Evolutionary conservation across 176 grass and related monocot species (phyloP).

Genomic region (maize (Zea mays)): Zm-B73-REFERENCE-NAM-5.0 NC_050102.1:16727501-16728000

Average conservation of each 20-base stretch:
- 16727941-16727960: conserved; percentile 81
- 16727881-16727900: conserved; percentile 9
- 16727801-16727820: conserved; percentile 4
- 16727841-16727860: neutral
- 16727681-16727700: conserved; percentile 9
- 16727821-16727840: conserved; percentile 12
- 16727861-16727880: no score
- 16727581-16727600: neutral
- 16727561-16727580: neutral
- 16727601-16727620: conserved; percentile 11
- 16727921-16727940: conserved; percentile 97
- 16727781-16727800: conserved; percentile 18
- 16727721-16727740: neutral
- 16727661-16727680: neutral
- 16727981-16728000: conserved; percentile 82
- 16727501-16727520: conserved; percentile 4
- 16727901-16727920: conserved; percentile 29
- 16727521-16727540: conserved; percentile 6
- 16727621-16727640: neutral
- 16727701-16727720: conserved; percentile 9
- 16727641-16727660: conserved; percentile 17
- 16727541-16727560: neutral
- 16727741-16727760: conserved; percentile 5
- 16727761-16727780: neutral
- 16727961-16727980: conserved; percentile 86